Conservation (phyloP, 805 yeast species). For the Kuraishia floccosa region DNA sequence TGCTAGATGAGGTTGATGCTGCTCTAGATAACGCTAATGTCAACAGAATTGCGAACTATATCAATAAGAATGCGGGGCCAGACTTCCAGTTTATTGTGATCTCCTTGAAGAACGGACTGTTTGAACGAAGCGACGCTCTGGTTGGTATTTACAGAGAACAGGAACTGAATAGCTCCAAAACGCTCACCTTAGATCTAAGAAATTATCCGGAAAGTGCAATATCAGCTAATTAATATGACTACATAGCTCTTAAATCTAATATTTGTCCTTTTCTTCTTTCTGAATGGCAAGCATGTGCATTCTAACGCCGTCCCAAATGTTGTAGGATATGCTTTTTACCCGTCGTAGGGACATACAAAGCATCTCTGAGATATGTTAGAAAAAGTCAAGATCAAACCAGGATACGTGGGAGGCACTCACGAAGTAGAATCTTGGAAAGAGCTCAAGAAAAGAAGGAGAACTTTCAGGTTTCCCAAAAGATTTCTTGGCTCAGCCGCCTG, state of each 20-base stretch:
- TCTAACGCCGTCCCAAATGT: too few relatives aligned
- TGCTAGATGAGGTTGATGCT: slow-evolving; percentile 96
- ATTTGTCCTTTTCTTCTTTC: too few relatives aligned
- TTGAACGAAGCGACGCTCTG: slow-evolving; percentile 79
- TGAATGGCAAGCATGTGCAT: too few relatives aligned
- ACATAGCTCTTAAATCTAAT: too few relatives aligned
- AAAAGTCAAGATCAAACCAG: too few relatives aligned
- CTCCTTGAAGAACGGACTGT: slow-evolving; percentile 76
- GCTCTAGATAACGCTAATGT: slow-evolving; percentile 91
- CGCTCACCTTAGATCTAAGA: slow-evolving; percentile 63
- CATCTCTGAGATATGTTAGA: too few relatives aligned
- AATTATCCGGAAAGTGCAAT: slow-evolving; percentile 33
- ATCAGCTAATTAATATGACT: slow-evolving; percentile 1
- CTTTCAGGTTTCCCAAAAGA: slow-evolving; percentile 19
- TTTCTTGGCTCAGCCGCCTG: slow-evolving; percentile 18
- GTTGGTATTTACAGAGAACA: slow-evolving; percentile 91
- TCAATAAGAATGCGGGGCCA: slow-evolving; percentile 62
- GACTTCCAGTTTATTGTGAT: slow-evolving; percentile 87
- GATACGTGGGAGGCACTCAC: neutral
- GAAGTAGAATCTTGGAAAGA: neutral
- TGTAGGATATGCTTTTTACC: too few relatives aligned
- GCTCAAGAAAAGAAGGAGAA: slow-evolving; percentile 17
- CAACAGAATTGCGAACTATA: slow-evolving; percentile 75
- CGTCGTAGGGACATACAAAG: too few relatives aligned
- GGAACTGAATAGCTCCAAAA: slow-evolving; percentile 55